Base-by-base conservation (phyloP, 2,329 filamentous ascomycete genomes). In the Gyromitra esculenta region DNA sequence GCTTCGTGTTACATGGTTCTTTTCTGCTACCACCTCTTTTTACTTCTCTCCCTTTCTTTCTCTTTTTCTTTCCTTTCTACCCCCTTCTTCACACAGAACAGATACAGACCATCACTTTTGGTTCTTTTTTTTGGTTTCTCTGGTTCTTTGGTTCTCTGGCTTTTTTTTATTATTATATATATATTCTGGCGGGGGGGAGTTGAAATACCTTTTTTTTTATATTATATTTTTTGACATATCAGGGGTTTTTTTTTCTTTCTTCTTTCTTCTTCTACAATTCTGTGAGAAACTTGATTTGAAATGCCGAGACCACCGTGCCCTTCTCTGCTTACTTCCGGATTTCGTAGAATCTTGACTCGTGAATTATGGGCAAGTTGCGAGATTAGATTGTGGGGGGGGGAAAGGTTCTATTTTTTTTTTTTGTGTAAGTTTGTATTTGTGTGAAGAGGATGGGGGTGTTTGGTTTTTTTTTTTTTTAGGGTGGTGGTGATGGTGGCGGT, bases 301-400 rank as follows among this genome's bases (percentile, higher is more conserved):
- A 31, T 31, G 25, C 25, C 2, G 25, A 31, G 25, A 31, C 25
- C 2, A 13, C 57, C 35, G 57, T 15, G 7, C 43, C 11, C 7
- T n/a, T n/a, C 43, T 11, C 25, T 31, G 2, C 25, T 31, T 4
- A 31, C 25, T 18, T 21, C n/a, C 50, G 50, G 50, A 54, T 18
- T 54, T 43, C 62, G 59, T 63, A 63, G 43, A 63, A 43, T 39
- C 59, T 63, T 63, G 59, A 63, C 59, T 63, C 59, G 59, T 39
- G 7, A 37, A 60, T 45, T 63, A 9, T 25, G 59, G 59, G 59
- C 59, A 63, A 63, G 59, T 31, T 31, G 25, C 25, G 25, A 31
- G 43, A 9, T 15, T 45, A 3, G 43, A 45, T 45, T 13, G 13
- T 11, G 1, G 43, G 43, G 8, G 43, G 59, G 41, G 43, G 21